Conservation (phyloP, 495 filamentous ascomycete species). For the Umbilicaria muhlenbergii region DNA sequence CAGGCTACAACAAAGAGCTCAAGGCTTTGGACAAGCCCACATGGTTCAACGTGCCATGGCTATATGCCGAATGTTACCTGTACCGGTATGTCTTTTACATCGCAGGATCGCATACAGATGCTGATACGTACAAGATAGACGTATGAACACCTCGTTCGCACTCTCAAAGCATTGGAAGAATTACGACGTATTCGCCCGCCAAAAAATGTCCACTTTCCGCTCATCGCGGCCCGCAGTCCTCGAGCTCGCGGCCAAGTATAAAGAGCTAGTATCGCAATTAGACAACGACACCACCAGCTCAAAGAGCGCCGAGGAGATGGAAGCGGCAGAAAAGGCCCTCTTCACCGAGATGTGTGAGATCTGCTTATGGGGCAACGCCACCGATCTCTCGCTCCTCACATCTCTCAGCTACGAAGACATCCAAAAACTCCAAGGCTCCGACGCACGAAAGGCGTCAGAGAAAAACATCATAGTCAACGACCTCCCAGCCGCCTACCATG, state of each 20-base stretch:
- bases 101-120: not conserved
- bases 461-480: slow-evolving; percentile 85
- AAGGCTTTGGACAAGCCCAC: slow-evolving; percentile 52
- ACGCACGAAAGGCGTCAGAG: slow-evolving; percentile 70
- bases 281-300: slow-evolving; percentile 15
- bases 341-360: slow-evolving; percentile 95
- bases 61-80: slow-evolving; percentile 87
- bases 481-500: slow-evolving; percentile 51
- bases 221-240: slow-evolving; percentile 85
- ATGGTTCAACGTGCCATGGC: slow-evolving; percentile 78
- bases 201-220: slow-evolving; percentile 86
- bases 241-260: slow-evolving; percentile 68
- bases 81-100: slow-evolving; percentile 43
- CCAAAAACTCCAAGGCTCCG: slow-evolving; percentile 81
- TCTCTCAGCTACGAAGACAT: slow-evolving; percentile 88
- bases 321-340: slow-evolving; percentile 56
- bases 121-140: slow-evolving; percentile 33
- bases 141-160: slow-evolving; percentile 60
- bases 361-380: slow-evolving; percentile 96
- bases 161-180: slow-evolving; percentile 72
- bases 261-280: slow-evolving; percentile 43
- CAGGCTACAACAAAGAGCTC: slow-evolving; percentile 77
- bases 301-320: slow-evolving; percentile 32
- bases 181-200: slow-evolving; percentile 82
- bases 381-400: slow-evolving; percentile 81